phyloP scores from a whole-genome alignment of 2,329 filamentous ascomycete genomes.

The Diplodia corticola region DNA sequence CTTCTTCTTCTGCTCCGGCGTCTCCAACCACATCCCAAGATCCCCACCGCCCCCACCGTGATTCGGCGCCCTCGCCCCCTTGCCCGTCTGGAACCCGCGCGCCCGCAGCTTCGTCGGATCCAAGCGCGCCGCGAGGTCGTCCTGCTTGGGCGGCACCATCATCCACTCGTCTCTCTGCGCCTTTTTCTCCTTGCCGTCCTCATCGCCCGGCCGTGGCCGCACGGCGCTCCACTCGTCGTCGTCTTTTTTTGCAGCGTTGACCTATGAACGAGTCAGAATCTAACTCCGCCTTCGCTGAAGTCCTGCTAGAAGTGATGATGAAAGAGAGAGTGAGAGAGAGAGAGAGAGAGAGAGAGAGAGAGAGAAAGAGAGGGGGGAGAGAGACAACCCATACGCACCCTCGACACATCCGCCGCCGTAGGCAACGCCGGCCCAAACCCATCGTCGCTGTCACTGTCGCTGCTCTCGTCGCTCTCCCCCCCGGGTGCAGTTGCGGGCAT shows the following conservation, averaged over 20 bases:
- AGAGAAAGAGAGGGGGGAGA: background rate
- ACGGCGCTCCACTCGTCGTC: constrained; percentile 24
- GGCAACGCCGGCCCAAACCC: constrained; percentile 51
- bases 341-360: background rate
- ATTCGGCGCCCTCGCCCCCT: constrained; percentile 51
- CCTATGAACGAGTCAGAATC: no score
- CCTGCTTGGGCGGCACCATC: constrained; percentile 52
- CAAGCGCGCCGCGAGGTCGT: constrained; percentile 58
- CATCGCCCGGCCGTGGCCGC: background rate
- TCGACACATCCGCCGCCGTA: constrained; percentile 25
- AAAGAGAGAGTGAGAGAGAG: background rate
- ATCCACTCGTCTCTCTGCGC: constrained; percentile 72
- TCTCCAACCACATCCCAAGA: constrained; percentile 84
- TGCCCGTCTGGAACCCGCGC: constrained; percentile 78
- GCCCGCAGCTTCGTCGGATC: constrained; percentile 83
- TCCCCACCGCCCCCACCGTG: constrained; percentile 42
- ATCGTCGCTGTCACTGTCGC: constrained; percentile 30
- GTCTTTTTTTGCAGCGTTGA: background rate
- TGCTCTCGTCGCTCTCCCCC: background rate
- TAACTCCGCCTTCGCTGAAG: no score
- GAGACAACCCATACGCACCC: constrained; percentile 27
- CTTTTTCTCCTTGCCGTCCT: constrained; percentile 39
- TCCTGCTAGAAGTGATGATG: no score
- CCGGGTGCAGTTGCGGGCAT: constrained; percentile 42
- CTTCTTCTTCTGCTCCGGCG: constrained; percentile 81